Evolutionary conservation across 306 rosid genomes (phyloP).

Genomic region (Hippophae rhamnoides): DNA sequence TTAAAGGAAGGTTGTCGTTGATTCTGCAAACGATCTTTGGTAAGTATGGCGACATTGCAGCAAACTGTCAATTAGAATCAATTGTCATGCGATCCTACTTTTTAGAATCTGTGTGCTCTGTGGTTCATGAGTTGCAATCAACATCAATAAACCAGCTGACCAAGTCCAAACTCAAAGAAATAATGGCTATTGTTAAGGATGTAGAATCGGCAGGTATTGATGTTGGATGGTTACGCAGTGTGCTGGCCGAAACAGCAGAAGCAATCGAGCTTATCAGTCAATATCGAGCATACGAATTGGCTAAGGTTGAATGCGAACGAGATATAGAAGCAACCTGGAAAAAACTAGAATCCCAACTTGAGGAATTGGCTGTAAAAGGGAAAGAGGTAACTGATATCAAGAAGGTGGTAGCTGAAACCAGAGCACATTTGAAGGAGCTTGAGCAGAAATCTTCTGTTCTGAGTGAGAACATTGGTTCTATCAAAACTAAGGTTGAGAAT

Average conservation of each 20-base stretch:
- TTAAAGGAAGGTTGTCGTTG: slow-evolving; percentile 52
- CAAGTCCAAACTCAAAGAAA: slow-evolving; percentile 50
- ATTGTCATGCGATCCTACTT: slow-evolving; percentile 65
- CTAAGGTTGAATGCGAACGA: slow-evolving; percentile 33
- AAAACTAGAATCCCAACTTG: slow-evolving; percentile 43
- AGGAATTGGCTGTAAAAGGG: slow-evolving; percentile 49
- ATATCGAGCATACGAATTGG: slow-evolving; percentile 31
- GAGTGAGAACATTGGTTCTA: slow-evolving; percentile 25
- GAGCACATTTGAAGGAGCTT: slow-evolving; percentile 47
- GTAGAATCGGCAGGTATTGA: slow-evolving; percentile 56
- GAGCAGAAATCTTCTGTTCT: slow-evolving; percentile 44
- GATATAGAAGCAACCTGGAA: slow-evolving; percentile 40
- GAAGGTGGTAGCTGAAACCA: slow-evolving; percentile 34
- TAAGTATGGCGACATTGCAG: slow-evolving; percentile 76
- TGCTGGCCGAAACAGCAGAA: slow-evolving; percentile 38
- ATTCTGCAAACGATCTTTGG: slow-evolving; percentile 48
- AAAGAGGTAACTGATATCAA: slow-evolving; percentile 43
- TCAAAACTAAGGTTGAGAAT: slow-evolving; percentile 47
- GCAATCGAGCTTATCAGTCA: slow-evolving; percentile 37
- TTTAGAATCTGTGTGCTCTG: slow-evolving; percentile 68
- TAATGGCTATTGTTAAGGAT: slow-evolving; percentile 71
- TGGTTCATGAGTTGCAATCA: slow-evolving; percentile 61
- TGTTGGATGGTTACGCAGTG: slow-evolving; percentile 56
- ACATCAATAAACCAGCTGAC: slow-evolving; percentile 32
- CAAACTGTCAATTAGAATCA: slow-evolving; percentile 64